Base-by-base conservation (phyloP, 495 filamentous ascomycete genomes). In the Corynascus novoguineensis region DNA sequence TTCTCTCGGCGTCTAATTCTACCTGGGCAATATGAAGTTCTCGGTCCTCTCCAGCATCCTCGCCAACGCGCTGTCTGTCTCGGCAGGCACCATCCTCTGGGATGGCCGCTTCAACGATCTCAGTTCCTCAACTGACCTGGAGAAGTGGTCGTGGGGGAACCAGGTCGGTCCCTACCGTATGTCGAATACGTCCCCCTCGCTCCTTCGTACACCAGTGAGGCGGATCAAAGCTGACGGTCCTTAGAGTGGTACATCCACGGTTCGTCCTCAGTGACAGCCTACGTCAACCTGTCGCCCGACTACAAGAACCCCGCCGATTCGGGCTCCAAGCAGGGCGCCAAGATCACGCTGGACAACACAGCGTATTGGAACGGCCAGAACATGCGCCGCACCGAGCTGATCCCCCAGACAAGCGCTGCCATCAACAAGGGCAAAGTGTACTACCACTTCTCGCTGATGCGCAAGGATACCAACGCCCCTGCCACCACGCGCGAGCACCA, bases 231-330 rank as follows among this genome's bases (percentile, higher is more conserved):
- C 48, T 51, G 11, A 49, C 46, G 14, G 5, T 4, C 21, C 48
- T 15, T 7, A 53, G 50, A 88, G 65, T 88, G 85, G 75, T 88
- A 89, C 71, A 89, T 89, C 70, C 83, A 87, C 72, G 84, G 84
- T 4, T 64, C 69, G 8, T 78, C 73, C 19, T 35, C 67, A 3
- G 81, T 84, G 3, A 71, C 74, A 15, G 61, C 79, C 49, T 86
- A 87, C 59, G 77, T 87, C 49, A 82, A 78, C 57, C 72, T 86
- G 0, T 74, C 64, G 11, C 60, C 69, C 31, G 50, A 60, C 48
- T 84, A 74, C 78, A 86, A 86, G 72, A 89, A 88, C 70, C 86
- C 86, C 0, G 82, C 82, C 49, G 83, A 86, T 64, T 71, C 73
- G 1, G 75, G 71, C 48, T 83, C 83, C 27, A 77, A 67, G 19